phyloP scores from a whole-genome alignment of 2,329 filamentous ascomycete species.

The Fusarium subtropicale region DNA sequence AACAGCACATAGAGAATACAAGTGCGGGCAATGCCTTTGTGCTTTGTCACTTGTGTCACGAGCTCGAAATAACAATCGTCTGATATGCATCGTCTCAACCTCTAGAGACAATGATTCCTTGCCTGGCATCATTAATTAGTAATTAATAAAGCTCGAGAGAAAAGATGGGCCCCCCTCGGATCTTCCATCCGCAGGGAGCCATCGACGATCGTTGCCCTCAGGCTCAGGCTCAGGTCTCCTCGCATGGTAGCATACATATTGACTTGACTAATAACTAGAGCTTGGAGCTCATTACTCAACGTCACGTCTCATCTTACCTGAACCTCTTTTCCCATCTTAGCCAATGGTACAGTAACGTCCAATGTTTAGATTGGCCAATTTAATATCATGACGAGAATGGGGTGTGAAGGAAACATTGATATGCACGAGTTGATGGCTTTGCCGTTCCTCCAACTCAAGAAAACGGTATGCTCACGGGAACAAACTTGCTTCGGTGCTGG shows the following conservation, averaged over 20 bases:
- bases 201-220: constrained; percentile 40
- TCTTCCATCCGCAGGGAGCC: constrained; percentile 41
- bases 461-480: constrained; percentile 39
- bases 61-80: constrained; percentile 26
- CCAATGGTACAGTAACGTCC: neutral
- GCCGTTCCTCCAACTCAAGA: constrained; percentile 39
- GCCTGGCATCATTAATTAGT: constrained; percentile 4
- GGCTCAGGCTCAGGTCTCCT: constrained; percentile 28
- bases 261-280: neutral
- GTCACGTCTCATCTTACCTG: constrained; percentile 25
- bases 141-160: neutral
- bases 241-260: neutral
- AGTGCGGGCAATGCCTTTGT: constrained; percentile 2
- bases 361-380: constrained; percentile 35
- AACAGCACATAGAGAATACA: constrained; percentile 9
- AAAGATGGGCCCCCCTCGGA: constrained; percentile 29
- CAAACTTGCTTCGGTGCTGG: constrained; percentile 24
- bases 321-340: constrained; percentile 5
- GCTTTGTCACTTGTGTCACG: constrained; percentile 21
- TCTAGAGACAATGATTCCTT: neutral
- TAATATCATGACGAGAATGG: constrained; percentile 13
- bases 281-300: constrained; percentile 16
- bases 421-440: constrained; percentile 34
- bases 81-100: neutral
- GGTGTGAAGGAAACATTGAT: constrained; percentile 22